Evolutionary conservation across 176 grass and related monocot genomes (phyloP), one percentile per base, ranked within the genome.

Genomic region (Carex cristatella): DNA sequence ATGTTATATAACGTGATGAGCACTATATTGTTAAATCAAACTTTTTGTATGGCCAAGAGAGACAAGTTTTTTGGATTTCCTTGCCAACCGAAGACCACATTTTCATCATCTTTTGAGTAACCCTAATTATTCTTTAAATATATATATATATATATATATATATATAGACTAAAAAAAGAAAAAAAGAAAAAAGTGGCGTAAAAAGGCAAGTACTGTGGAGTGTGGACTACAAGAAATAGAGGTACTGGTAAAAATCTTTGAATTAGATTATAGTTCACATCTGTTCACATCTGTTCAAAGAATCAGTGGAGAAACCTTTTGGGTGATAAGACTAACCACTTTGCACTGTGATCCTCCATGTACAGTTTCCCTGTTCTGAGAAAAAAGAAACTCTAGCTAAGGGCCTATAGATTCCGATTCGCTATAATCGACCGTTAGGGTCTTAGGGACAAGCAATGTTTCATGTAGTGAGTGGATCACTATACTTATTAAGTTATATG

Each of bases 221-320:
- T 23, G 40, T 72, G 16, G 38, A 72, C 69, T 48, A 42, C 46
- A 72, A 19, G 31, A 69, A 69, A 7, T 69, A 35, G 38, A 69
- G 38, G 69, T 46, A 72, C 69, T 72, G 69, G 15, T 72, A 42
- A 70, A 72, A 23, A 48, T 72, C 38, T 72, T 72, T 72, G 69
- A 72, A 49, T 72, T 49, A 12, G 69, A 72, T 72, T 35, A 40
- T 40, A 72, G 18, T 48, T 48, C 40, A 72, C 40, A 46, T 72
- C 69, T 48, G 18, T 48, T 48, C 40, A 72, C 40, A 46, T 72
- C 69, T 48, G 40, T 48, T 48, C 38, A 46, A 46, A 19, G 69
- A 72, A 72, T 72, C 69, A 72, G 69, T 49, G 42, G 67, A 42
- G 35, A 72, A 48, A 48, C 69, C 38, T 72, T 72, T 72, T 72